Percentiles rank a stretch among this genome's conserved stretches.
Conservation (phyloP, 192 early-diverging fungal genomes). For the Coemansia furcata region DNA sequence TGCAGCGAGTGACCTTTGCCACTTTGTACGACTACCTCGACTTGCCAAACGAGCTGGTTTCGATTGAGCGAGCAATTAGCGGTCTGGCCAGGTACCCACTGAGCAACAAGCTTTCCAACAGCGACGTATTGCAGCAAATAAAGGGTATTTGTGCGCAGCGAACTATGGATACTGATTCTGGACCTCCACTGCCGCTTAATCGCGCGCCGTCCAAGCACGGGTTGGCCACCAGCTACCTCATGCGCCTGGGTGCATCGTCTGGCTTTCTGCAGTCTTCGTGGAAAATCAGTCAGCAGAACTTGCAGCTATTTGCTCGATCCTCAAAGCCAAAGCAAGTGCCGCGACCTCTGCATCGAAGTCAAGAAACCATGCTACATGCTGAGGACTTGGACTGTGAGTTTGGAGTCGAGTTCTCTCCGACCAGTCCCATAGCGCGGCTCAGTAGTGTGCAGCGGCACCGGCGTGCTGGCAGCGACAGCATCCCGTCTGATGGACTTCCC, state of each 20-base stretch:
- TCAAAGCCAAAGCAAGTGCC: constrained; percentile 3
- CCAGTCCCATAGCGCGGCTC: not conserved
- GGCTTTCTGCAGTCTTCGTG: constrained; percentile 23
- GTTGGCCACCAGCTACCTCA: not conserved
- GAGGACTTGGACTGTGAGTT: constrained; percentile 1
- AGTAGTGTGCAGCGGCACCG: constrained; percentile 19
- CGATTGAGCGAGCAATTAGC: constrained; percentile 80
- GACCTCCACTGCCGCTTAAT: not conserved
- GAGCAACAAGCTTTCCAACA: constrained; percentile 14
- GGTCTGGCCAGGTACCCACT: constrained; percentile 55
- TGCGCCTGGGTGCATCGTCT: not conserved
- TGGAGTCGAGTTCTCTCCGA: not conserved
- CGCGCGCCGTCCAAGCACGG: constrained; percentile 4
- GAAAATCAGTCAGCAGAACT: constrained; percentile 33
- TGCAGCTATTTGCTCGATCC: constrained; percentile 13
- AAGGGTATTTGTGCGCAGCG: constrained; percentile 8
- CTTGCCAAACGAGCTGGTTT: constrained; percentile 80
- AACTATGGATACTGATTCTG: not conserved
- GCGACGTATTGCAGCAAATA: constrained; percentile 17
- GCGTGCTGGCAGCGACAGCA: constrained; percentile 39
- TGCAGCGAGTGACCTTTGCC: constrained; percentile 92
- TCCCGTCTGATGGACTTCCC: constrained; percentile 9
- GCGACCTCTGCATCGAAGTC: not conserved
- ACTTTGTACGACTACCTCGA: constrained; percentile 88
- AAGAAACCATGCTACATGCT: not conserved